Conservation (phyloP, 2,329 filamentous ascomycete genomes). For the Cladosporium austrohemisphaericum region DNA sequence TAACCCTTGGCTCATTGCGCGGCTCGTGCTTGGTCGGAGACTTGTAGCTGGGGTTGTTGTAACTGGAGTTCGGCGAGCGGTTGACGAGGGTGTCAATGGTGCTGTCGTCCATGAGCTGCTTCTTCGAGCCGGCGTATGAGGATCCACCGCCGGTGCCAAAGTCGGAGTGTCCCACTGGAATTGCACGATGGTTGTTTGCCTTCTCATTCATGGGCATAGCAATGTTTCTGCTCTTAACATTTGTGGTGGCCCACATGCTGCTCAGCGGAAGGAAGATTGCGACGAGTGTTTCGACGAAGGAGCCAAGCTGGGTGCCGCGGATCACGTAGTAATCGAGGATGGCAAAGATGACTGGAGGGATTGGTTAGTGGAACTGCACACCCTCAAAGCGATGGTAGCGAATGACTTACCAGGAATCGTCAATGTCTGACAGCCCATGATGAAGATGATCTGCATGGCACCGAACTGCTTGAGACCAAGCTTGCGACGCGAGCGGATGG, state of each 20-base stretch:
- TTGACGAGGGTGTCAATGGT: slow-evolving; percentile 23
- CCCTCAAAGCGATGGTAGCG: not conserved
- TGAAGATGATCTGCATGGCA: slow-evolving; percentile 63
- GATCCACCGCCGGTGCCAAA: slow-evolving; percentile 15
- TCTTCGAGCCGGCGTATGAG: slow-evolving; percentile 18
- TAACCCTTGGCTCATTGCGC: slow-evolving; percentile 11
- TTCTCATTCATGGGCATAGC: slow-evolving; percentile 18
- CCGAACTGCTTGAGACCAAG: slow-evolving; percentile 60
- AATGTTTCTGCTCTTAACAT: slow-evolving; percentile 24
- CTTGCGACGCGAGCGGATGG: slow-evolving; percentile 52
- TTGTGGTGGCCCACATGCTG: slow-evolving; percentile 59
- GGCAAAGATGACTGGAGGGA: slow-evolving; percentile 54
- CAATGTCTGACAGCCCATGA: slow-evolving; percentile 66
- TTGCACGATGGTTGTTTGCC: slow-evolving; percentile 21
- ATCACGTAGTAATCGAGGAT: slow-evolving; percentile 51
- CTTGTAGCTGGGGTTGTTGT: too few species aligned
- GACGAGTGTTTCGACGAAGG: slow-evolving; percentile 55
- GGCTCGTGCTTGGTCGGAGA: slow-evolving; percentile 18
- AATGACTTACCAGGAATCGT: slow-evolving; percentile 55
- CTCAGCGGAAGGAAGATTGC: slow-evolving; percentile 63
- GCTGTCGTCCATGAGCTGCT: slow-evolving; percentile 20
- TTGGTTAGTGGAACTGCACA: slow-evolving; percentile 18
- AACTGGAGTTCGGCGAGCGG: slow-evolving; percentile 17
- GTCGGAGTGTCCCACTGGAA: slow-evolving; percentile 20
- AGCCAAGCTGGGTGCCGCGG: slow-evolving; percentile 51